Conservation (phyloP, 345 rosid species). For the Stellera chamaejasme region DNA sequence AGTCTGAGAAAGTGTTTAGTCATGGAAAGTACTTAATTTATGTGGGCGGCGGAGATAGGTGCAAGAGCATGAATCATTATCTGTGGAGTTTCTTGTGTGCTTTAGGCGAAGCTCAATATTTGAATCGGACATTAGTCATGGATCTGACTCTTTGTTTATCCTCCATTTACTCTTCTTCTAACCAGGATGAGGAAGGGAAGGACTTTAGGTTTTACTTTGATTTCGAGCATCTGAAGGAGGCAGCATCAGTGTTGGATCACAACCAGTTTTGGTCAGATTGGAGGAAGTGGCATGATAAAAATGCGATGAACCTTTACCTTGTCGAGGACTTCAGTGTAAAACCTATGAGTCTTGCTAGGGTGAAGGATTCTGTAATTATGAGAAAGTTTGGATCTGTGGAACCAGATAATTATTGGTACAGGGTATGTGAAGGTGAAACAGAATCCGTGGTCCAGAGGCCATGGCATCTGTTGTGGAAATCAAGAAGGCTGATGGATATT, state of each 20-base stretch:
- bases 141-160: slow-evolving; percentile 77
- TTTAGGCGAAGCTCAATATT: slow-evolving; percentile 85
- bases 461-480: slow-evolving; percentile 89
- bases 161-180: slow-evolving; percentile 61
- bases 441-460: slow-evolving; percentile 74
- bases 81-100: slow-evolving; percentile 98
- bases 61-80: slow-evolving; percentile 94
- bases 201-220: slow-evolving; percentile 94
- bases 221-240: slow-evolving; percentile 85
- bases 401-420: slow-evolving; percentile 93
- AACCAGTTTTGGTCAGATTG: slow-evolving; percentile 83
- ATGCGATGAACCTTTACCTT: slow-evolving; percentile 41
- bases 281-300: slow-evolving; percentile 64
- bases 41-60: slow-evolving; percentile 77
- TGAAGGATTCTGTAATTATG: slow-evolving; percentile 72
- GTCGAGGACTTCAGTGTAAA: slow-evolving; percentile 67
- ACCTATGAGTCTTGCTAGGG: slow-evolving; percentile 62
- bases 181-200: slow-evolving; percentile 85
- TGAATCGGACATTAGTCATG: slow-evolving; percentile 85
- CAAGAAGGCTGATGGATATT: slow-evolving; percentile 85
- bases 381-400: slow-evolving; percentile 87
- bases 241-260: slow-evolving; percentile 83
- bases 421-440: slow-evolving; percentile 92
- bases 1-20: slow-evolving; percentile 63
- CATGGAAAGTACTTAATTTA: slow-evolving; percentile 67